Percentiles rank a stretch among this genome's conserved stretches.
Evolutionary conservation across 2,329 filamentous ascomycete genomes (phyloP).

Genomic region (Cladophialophora yegresii): DNA sequence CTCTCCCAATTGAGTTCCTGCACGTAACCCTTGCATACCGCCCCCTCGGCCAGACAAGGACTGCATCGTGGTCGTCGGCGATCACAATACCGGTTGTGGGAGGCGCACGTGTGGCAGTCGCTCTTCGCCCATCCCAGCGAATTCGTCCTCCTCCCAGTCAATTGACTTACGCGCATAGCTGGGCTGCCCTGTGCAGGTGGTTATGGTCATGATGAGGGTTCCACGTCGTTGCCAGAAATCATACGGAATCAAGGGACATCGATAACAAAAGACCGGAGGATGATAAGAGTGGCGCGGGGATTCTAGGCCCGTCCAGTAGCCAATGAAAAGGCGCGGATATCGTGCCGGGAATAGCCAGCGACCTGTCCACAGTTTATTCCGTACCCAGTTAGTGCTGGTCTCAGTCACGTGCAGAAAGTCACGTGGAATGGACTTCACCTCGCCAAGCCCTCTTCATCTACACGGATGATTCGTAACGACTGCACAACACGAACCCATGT

Average conservation of each 20-base stretch:
- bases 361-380: not conserved
- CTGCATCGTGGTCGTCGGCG: slow-evolving; percentile 33
- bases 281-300: not conserved
- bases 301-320: not conserved
- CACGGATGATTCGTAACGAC: not conserved
- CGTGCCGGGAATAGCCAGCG: not conserved
- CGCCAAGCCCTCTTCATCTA: no score
- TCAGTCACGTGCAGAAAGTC: no score
- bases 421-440: no score
- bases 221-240: not conserved
- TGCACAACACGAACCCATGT: no score
- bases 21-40: slow-evolving; percentile 32
- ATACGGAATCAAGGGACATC: not conserved
- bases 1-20: slow-evolving; percentile 34
- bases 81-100: slow-evolving; percentile 29
- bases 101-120: slow-evolving; percentile 35
- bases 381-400: no score
- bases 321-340: not conserved
- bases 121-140: slow-evolving; percentile 35
- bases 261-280: not conserved
- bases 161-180: slow-evolving; percentile 15
- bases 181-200: slow-evolving; percentile 2
- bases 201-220: slow-evolving; percentile 9
- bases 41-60: slow-evolving; percentile 31
- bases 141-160: slow-evolving; percentile 31